Base-by-base conservation (phyloP, 2,329 filamentous ascomycete genomes). In the Talaromyces marneffei region DNA sequence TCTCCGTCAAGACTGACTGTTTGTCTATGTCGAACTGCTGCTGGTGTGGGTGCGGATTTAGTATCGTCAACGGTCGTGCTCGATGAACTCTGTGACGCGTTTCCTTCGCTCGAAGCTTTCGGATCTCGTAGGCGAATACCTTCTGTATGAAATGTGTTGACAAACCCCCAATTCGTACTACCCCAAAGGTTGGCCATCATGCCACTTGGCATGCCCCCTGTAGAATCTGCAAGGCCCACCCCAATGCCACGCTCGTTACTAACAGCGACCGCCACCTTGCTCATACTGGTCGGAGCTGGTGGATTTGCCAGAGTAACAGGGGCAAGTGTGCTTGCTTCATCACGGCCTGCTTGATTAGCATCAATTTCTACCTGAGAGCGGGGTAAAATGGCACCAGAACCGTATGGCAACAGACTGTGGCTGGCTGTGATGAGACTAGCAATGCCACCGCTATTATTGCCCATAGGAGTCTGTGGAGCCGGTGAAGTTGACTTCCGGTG, bases 151-250 rank as follows among this genome's bases (percentile, higher is more conserved):
- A 88, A 72, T 35, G 82, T 80, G 66, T 88, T 88, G 62, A 89
- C 77, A 65, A 85, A 84, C 14, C 85, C 85, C 90, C 92, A 96
- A 52, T 92, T 87, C 61, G 86, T 89, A 69, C 87, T 95, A 55
- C 93, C 93, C 93, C 93, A 97, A 60, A 95, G 84, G 72, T 97
- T 97, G 33, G 92, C 92, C 79, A 96, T 85, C 64, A 97, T 86
- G 14, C 91, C 91, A 55, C 89, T 90, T 1, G 92, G 91, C 75
- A 96, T 85, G 23, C 84, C 84, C 44, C 88, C 85, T n/a, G 82
- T 82, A 52, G 80, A 84, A 67, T 86, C 83, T 63, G 79, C 79
- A 54, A 78, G 76, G n/a, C 86, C 86, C 18, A 86, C 75, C 2
- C 83, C 83, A 61, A 91, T 80, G 1, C 86, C 85, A 63, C 88